These are phyloP conservation scores for Centaurea solstitialis DNA, from an alignment of 129 eudicot genomes.

Conservation along the genomic window DNA sequence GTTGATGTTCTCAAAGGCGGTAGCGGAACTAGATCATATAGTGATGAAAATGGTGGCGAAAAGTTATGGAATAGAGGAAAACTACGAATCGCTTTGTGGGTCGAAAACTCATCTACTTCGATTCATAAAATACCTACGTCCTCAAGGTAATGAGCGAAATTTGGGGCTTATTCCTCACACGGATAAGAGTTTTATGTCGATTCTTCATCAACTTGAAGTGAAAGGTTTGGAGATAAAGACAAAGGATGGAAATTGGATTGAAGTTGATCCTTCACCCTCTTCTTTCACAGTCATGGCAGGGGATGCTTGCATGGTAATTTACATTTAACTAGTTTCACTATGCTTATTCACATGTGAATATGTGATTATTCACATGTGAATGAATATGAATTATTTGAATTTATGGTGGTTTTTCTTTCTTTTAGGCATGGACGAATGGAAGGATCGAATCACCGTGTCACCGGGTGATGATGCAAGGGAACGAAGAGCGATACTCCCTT, in stretches of 20 bases:
- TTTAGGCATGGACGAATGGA: constrained; percentile 76
- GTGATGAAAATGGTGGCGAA: constrained; percentile 62
- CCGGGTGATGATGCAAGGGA: constrained; percentile 57
- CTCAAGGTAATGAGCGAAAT: constrained; percentile 25
- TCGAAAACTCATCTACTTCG: constrained; percentile 50
- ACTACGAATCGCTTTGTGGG: constrained; percentile 31
- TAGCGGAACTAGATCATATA: constrained; percentile 48
- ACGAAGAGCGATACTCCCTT: constrained; percentile 43
- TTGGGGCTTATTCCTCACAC: constrained; percentile 62
- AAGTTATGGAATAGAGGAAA: constrained; percentile 47
- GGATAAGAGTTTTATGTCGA: constrained; percentile 58
- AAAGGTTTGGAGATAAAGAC: constrained; percentile 54
- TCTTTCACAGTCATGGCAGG: constrained; percentile 68
- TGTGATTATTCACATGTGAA: background rate
- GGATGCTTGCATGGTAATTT: constrained; percentile 53
- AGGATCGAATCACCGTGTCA: constrained; percentile 50
- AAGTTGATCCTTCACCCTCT: constrained; percentile 51
- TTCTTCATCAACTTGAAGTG: constrained; percentile 55
- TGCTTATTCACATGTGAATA: background rate
- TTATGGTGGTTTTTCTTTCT: background rate
- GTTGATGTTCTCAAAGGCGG: constrained; percentile 34
- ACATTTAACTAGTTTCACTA: too few species aligned
- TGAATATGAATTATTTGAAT: background rate
- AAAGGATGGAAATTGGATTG: constrained; percentile 54
- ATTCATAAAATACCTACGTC: constrained; percentile 45